Base-by-base conservation (phyloP, 768 basidiomycete genomes). In the Hemileccinum impolitum region DNA sequence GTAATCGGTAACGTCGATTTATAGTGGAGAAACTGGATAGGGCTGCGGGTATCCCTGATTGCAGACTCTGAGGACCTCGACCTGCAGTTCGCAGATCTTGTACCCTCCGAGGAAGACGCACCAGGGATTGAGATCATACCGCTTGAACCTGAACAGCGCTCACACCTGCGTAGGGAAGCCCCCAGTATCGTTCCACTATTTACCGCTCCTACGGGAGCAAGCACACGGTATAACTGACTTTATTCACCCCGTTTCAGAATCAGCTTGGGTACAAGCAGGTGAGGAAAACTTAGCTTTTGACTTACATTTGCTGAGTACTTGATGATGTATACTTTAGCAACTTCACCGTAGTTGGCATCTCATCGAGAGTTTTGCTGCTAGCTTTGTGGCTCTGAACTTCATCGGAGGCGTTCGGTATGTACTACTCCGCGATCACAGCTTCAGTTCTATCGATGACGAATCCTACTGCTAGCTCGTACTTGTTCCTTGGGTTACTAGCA, bases 101-200 rank as follows among this genome's bases (percentile, higher is more conserved):
- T 38, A n/a, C 25, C 39, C 39, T 61, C 46, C 12, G 52, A 55
- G 54, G 47, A 59, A 14, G 67, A 66, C 47, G 65, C 70, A 68
- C 69, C 71, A 68, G 72, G 81, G 90, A 71, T 91, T 94, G 91
- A 94, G 92, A 94, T 88, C 52, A 94, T 81, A 94, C 91, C 90
- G 92, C 84, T 81, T 70, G 88, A 93, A 93, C 91, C 90, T 94
- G 92, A 90, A 79, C 86, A 91, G 90, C 78, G 87, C 82, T 90
- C 79, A 92, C 78, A 90, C 88, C 89, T 91, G 91, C 92, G 91
- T 90, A 92, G 90, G 90, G 90, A 94, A 90, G 86, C 86, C 87
- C 75, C 48, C 76, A 86, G 86, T 81, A 74, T 85, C 72, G 59
- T 67, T 72, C 71, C 70, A 65, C 68, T 66, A 63, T 66, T 37